Evolutionary conservation across 345 rosid genomes (phyloP).

Genomic region (Acer yangbiense): DNA sequence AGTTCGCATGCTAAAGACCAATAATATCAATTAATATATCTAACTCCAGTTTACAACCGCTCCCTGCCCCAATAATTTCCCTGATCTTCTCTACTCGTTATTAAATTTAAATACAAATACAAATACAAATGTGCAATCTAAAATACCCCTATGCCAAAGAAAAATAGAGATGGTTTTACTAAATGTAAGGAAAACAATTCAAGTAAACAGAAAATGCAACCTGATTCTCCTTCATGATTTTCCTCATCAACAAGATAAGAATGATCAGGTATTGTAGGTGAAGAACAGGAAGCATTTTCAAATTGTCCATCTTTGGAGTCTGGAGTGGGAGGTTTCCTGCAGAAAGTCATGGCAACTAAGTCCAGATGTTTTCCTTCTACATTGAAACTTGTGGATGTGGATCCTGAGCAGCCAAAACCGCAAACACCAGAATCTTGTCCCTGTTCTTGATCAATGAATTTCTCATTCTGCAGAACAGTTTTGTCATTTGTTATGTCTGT

Average conservation of each 20-base stretch:
- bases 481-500: slow-evolving; percentile 19
- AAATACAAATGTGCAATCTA: neutral
- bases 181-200: neutral
- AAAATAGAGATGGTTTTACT: neutral
- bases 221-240: slow-evolving; percentile 44
- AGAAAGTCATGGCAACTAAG: slow-evolving; percentile 49
- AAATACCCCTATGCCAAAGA: neutral
- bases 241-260: slow-evolving; percentile 29
- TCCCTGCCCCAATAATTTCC: neutral
- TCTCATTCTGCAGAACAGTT: slow-evolving; percentile 24
- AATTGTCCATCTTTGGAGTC: slow-evolving; percentile 40
- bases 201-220: slow-evolving; percentile 32
- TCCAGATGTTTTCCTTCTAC: slow-evolving; percentile 29
- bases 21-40: neutral
- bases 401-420: slow-evolving; percentile 16
- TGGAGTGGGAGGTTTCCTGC: slow-evolving; percentile 50
- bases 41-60: neutral
- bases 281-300: slow-evolving; percentile 33
- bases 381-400: slow-evolving; percentile 22
- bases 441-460: slow-evolving; percentile 25
- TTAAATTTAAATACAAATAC: neutral
- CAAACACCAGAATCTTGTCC: slow-evolving; percentile 24
- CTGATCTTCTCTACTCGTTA: neutral
- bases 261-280: slow-evolving; percentile 21
- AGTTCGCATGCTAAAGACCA: neutral